phyloP scores from a whole-genome alignment of 1,284 basidiomycete genomes.

The Cryptococcus sp. region DNA sequence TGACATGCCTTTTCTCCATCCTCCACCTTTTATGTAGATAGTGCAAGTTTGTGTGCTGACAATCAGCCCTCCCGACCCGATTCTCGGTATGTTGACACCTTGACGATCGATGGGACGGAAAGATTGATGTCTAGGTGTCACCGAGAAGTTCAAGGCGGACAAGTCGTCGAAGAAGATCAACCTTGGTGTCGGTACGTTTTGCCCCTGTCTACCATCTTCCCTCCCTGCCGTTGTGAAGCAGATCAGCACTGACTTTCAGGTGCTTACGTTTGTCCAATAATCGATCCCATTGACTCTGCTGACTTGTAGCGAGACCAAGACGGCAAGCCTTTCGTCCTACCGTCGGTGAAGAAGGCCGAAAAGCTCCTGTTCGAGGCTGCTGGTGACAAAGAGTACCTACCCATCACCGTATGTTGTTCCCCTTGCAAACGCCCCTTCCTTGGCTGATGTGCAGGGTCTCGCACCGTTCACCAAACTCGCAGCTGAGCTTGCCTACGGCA shows the following conservation, averaged over 20 bases:
- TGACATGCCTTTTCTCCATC: neutral
- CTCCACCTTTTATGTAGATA: neutral
- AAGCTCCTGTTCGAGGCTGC: constrained; percentile 56
- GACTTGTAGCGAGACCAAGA: constrained; percentile 74
- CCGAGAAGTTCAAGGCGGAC: constrained; percentile 67
- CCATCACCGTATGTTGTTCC: constrained; percentile 60
- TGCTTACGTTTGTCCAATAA: constrained; percentile 36
- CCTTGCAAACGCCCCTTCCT: neutral
- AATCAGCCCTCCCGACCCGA: constrained; percentile 27
- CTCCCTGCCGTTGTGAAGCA: neutral
- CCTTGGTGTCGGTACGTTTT: constrained; percentile 75
- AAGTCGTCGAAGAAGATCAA: constrained; percentile 89
- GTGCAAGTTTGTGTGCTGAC: too few species aligned
- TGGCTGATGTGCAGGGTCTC: constrained; percentile 51
- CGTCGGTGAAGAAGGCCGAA: constrained; percentile 76
- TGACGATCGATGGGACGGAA: neutral
- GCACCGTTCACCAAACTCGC: constrained; percentile 83
- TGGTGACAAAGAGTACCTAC: constrained; percentile 95
- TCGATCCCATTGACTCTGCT: constrained; percentile 1
- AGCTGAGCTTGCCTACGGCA: constrained; percentile 85
- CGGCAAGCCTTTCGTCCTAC: constrained; percentile 93
- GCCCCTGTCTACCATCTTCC: neutral
- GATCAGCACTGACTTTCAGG: constrained; percentile 14
- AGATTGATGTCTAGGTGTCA: constrained; percentile 28
- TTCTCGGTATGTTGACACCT: constrained; percentile 20